Base-by-base conservation (phyloP, 2,329 filamentous ascomycete species). In the Hymenoscyphus fraxineus region DNA sequence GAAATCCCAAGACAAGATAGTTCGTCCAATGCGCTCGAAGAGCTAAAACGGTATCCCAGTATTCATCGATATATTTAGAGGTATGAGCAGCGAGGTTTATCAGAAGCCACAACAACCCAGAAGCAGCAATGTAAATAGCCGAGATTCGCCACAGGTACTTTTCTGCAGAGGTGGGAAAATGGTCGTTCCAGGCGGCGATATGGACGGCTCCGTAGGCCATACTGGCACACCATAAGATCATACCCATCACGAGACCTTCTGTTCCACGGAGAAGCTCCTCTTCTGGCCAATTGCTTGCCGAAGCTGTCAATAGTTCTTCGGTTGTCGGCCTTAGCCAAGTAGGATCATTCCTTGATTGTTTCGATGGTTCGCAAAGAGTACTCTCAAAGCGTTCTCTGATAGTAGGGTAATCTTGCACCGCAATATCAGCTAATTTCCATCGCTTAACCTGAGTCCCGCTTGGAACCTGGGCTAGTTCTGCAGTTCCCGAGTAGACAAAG, bases 151-250 rank as follows among this genome's bases (percentile, higher is more conserved):
- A 67, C 27, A 66, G 56, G 22, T 41, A 59, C 41, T 16, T 19
- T 27, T 68, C 62, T 3, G 65, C 22, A 2, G 31, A 9, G 1
- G 63, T 32, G 0, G 66, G 66, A 22, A 69, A 69, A 27, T 66
- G 63, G 4, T 66, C 62, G n/a, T 66, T 59, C 64, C 63, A 69
- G 2, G 66, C 66, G 0, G 64, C 61, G 44, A 63, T 61, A 40
- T 68, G 66, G 9, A 68, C 44, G 2, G 40, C 60, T 3, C 64
- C 63, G 38, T 65, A 69, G 6, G 65, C 63, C n/a, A 65, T 60
- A 54, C 54, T 64, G 6, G 60, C 64, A 40, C 41, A 19, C 41
- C 41, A 47, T 3, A 47, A 47, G 7, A 47, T 16, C 31, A 67
- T 65, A 3, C 67, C 65, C 27, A 68, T 64, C 2, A 67, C 31